Conservation (phyloP, 2,329 filamentous ascomycete genomes). For the Fulvia fulva region DNA sequence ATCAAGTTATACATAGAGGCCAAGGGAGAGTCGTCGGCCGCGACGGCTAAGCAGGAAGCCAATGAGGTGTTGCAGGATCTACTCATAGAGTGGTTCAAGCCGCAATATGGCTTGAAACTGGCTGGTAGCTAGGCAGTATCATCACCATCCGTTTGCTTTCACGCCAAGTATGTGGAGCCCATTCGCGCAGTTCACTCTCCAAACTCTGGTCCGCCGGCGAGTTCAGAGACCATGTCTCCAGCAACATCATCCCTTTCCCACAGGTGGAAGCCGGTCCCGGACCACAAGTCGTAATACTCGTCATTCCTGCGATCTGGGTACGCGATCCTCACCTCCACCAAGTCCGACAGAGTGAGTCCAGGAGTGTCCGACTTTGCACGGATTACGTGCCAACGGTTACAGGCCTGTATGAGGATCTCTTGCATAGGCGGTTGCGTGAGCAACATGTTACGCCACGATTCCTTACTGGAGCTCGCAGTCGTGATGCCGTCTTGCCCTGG, state of each 20-base stretch:
- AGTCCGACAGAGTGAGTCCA: not conserved
- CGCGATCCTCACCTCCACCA: not conserved
- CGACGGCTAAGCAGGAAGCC: slow-evolving; percentile 43
- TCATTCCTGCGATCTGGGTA: too few relatives aligned
- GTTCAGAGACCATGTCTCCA: too few relatives aligned
- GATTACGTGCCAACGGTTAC: not conserved
- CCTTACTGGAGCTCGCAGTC: not conserved
- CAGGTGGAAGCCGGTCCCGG: too few relatives aligned
- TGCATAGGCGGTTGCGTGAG: not conserved
- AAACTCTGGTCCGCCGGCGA: too few relatives aligned
- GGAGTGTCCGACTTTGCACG: not conserved
- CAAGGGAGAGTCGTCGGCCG: slow-evolving; percentile 36
- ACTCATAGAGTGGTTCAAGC: slow-evolving; percentile 48
- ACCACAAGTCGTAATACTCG: too few relatives aligned
- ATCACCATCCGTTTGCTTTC: too few relatives aligned
- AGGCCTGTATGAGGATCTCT: not conserved
- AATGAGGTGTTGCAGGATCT: slow-evolving; percentile 45
- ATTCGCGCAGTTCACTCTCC: too few relatives aligned
- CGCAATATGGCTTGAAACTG: slow-evolving; percentile 28
- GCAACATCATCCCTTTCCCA: too few relatives aligned
- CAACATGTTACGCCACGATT: not conserved
- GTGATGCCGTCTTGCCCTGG: not conserved
- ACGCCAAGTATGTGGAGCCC: too few relatives aligned
- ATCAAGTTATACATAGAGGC: slow-evolving; percentile 59
- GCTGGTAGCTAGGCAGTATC: slow-evolving; percentile 22